Conservation (phyloP, 2,329 filamentous ascomycete species). For the Cercospora citrullina region DNA sequence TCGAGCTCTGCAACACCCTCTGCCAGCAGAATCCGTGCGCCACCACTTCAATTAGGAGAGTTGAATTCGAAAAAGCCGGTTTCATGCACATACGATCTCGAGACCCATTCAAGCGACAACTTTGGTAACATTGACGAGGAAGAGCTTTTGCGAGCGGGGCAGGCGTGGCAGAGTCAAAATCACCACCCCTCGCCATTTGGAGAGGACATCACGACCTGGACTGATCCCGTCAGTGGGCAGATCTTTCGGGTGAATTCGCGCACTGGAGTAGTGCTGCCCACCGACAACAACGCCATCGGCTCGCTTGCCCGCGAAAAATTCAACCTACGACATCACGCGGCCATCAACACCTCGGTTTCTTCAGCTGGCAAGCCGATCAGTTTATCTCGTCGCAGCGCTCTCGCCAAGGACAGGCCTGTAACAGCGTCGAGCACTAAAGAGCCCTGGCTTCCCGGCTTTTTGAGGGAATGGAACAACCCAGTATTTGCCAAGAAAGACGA, state of each 20-base stretch:
- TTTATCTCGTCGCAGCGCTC: constrained; percentile 31
- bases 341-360: constrained; percentile 30
- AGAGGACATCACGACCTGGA: constrained; percentile 56
- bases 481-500: constrained; percentile 59
- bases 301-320: too few relatives aligned
- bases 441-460: constrained; percentile 61
- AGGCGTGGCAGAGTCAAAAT: not conserved
- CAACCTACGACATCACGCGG: constrained; percentile 29
- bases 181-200: constrained; percentile 1
- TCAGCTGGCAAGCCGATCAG: constrained; percentile 38
- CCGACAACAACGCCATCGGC: not conserved
- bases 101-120: constrained; percentile 30
- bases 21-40: not conserved
- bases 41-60: not conserved
- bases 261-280: constrained; percentile 51
- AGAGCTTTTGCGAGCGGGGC: constrained; percentile 21
- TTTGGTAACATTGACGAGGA: constrained; percentile 33
- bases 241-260: constrained; percentile 54
- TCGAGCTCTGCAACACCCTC: not conserved
- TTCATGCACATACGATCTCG: not conserved
- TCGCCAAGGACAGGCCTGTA: constrained; percentile 2
- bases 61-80: not conserved
- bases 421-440: not conserved
- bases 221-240: constrained; percentile 60
- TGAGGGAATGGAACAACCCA: constrained; percentile 72